Evolutionary conservation across 1,284 basidiomycete species (phyloP).

Genomic region (Mycosarcoma maydis): DNA sequence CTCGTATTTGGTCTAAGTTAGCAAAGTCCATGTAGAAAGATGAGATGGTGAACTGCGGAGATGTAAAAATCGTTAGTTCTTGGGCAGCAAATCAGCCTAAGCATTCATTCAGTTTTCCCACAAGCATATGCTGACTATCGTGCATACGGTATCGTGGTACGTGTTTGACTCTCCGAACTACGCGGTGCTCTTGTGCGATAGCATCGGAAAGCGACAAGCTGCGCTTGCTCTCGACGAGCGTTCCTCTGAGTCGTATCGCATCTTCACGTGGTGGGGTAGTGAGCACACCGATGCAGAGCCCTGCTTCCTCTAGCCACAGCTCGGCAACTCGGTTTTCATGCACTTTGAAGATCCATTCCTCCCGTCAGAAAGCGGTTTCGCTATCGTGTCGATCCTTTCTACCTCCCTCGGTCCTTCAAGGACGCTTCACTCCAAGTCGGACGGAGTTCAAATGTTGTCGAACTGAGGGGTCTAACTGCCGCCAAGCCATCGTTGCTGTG

Average conservation of each 20-base stretch:
- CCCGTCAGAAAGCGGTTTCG: not conserved
- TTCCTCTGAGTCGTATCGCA: too few species aligned
- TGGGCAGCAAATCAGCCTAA: too few species aligned
- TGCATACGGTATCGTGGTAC: too few species aligned
- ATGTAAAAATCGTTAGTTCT: too few species aligned
- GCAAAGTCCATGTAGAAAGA: too few species aligned
- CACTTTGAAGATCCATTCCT: slow-evolving; percentile 4
- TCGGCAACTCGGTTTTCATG: slow-evolving; percentile 8
- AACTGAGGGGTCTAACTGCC: not conserved
- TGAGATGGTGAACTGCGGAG: too few species aligned
- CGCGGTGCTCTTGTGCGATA: not conserved
- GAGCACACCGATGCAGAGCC: not conserved
- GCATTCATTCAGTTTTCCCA: too few species aligned
- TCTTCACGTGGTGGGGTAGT: not conserved
- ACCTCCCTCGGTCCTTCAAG: not conserved
- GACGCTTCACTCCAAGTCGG: too few species aligned
- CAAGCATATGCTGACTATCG: too few species aligned
- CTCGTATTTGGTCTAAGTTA: too few species aligned
- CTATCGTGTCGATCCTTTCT: not conserved
- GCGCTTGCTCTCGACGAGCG: too few species aligned
- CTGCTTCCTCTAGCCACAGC: not conserved
- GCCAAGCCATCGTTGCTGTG: not conserved
- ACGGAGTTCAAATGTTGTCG: too few species aligned
- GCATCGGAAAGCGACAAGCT: not conserved
- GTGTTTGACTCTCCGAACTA: not conserved